Evolutionary conservation across 2,329 filamentous ascomycete species (phyloP).

Genomic region (Cryoendolithus antarcticus): DNA sequence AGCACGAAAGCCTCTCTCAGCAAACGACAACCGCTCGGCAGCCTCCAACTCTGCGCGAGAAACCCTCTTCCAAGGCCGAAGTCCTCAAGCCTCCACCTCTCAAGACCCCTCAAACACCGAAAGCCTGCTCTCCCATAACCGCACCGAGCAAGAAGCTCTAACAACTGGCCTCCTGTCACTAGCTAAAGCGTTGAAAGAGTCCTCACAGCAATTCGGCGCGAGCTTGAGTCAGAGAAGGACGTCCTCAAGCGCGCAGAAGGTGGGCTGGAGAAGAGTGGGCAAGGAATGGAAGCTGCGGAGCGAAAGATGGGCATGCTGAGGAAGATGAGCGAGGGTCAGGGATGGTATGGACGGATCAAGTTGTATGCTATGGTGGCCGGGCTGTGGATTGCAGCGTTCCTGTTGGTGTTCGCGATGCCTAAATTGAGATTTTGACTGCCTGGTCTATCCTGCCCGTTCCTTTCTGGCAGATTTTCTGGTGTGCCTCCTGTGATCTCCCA

Average conservation of each 20-base stretch:
- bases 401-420: constrained; percentile 75
- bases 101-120: constrained; percentile 38
- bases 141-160: constrained; percentile 69
- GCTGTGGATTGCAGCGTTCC: constrained; percentile 62
- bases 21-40: constrained; percentile 16
- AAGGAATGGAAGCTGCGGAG: constrained; percentile 63
- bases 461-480: too few species aligned
- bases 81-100: constrained; percentile 5
- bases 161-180: constrained; percentile 72
- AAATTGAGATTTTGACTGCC: constrained; percentile 80
- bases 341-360: constrained; percentile 67
- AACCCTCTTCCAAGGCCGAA: constrained; percentile 24
- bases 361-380: constrained; percentile 76
- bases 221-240: constrained; percentile 65
- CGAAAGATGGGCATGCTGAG: constrained; percentile 65
- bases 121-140: constrained; percentile 62
- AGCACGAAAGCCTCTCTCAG: constrained; percentile 13
- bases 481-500: too few species aligned
- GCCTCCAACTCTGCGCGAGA: constrained; percentile 23
- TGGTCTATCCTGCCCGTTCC: too few species aligned
- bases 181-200: constrained; percentile 64
- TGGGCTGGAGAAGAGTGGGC: constrained; percentile 64
- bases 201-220: constrained; percentile 57
- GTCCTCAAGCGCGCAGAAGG: constrained; percentile 58
- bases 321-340: constrained; percentile 75